Percentiles rank a stretch among this genome's conserved stretches.
These are phyloP conservation scores for Graphilbum fragrans DNA, from an alignment of 2,329 filamentous ascomycete genomes.

Conservation along the genomic window DNA sequence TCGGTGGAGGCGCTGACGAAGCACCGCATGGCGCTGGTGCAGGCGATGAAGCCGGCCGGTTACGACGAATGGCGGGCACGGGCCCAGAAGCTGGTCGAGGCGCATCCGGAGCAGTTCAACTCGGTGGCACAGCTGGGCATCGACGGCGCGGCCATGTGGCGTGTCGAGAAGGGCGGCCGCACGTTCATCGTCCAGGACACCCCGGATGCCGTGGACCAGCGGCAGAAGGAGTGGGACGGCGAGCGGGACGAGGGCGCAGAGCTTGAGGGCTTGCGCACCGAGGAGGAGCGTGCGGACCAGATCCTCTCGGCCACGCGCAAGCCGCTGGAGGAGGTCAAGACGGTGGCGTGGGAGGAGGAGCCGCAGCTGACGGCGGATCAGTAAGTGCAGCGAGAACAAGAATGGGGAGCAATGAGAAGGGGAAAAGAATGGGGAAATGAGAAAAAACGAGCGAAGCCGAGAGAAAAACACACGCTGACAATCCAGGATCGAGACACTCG, in stretches of 20 bases:
- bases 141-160: conserved; percentile 33
- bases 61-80: conserved; percentile 64
- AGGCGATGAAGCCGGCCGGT: conserved; percentile 62
- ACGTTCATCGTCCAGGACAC: conserved; percentile 38
- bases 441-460: not conserved
- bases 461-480: not conserved
- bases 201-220: conserved; percentile 37
- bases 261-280: conserved; percentile 52
- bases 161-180: conserved; percentile 35
- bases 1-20: conserved; percentile 84
- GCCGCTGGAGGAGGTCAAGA: conserved; percentile 31
- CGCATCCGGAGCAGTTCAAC: conserved; percentile 55
- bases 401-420: not conserved
- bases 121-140: conserved; percentile 27
- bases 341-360: conserved; percentile 44
- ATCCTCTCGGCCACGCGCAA: conserved; percentile 30
- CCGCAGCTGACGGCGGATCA: conserved; percentile 64
- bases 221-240: conserved; percentile 63
- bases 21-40: conserved; percentile 71
- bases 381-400: conserved; percentile 32
- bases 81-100: conserved; percentile 47
- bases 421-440: not conserved
- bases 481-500: conserved; percentile 68
- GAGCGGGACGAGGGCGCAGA: conserved; percentile 45
- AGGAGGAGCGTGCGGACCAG: conserved; percentile 39